Evolutionary conservation across 768 basidiomycete species (phyloP), one percentile per base, ranked within the genome.

Genomic region (Brasilioporus rufonigricans): DNA sequence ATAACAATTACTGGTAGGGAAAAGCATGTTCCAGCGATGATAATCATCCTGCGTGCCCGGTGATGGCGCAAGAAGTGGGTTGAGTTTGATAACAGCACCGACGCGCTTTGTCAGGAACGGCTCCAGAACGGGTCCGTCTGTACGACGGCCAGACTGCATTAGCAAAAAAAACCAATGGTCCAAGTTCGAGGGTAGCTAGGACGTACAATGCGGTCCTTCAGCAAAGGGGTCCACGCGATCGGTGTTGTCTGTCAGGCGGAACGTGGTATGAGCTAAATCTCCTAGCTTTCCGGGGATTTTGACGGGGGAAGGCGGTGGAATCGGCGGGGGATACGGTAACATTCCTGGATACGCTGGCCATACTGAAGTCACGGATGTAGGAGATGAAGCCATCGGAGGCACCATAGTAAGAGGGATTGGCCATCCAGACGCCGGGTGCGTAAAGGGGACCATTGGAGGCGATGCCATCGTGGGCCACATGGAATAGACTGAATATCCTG

Each of bases 11-110:
- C 76, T 79, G 7, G 86, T 79, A 7, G 75, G 72, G 65, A 83
- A 88, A 39, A 87, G 76, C 84, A 91, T 86, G 70, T 87, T 86
- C 87, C 88, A 90, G 44, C 79, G 81, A 40, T 91, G 72, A 64
- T 81, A 80, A 6, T 78, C 77, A 1, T 80, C 76, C 5, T 71
- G 61, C 5, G 67, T 66, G 10, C 75, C 74, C 0, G 77, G 68
- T 56, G 68, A 72, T 19, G 84, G 83, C 0, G 70, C 62, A 14
- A 90, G 73, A 26, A 89, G 75, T 0, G 89, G 87, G 63, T 91
- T 90, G 32, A 91, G 53, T 45, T 71, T 67, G 6, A 84, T 58
- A 7, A 60, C 57, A 1, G 81, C 82, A 0, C 72, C 61, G 11
- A 88, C 78, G 24, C 80, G 70, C 47, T 74, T 76, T 18, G 77